phyloP scores from a whole-genome alignment of 2,329 filamentous ascomycete species.

The Fusarium armeniacum region DNA sequence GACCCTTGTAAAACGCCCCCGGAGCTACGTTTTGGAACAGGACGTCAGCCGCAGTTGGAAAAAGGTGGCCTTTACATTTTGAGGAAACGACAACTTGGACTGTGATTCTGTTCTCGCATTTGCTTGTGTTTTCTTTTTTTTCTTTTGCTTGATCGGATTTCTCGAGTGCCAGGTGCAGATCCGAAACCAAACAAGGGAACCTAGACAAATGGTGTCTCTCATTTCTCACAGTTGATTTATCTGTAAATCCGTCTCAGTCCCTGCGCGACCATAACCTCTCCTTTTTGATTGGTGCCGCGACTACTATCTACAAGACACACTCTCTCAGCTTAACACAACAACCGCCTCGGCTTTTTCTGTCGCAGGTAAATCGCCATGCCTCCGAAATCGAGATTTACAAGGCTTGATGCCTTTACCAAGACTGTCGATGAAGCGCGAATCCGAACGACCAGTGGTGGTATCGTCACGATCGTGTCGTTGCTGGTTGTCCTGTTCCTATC shows the following conservation, averaged over 20 bases:
- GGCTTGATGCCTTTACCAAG: conserved; percentile 98
- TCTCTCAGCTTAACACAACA: conserved; percentile 24
- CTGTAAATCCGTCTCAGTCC: conserved; percentile 18
- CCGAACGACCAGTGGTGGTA: conserved; percentile 93
- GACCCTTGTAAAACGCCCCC: conserved; percentile 33
- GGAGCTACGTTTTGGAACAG: conserved; percentile 38
- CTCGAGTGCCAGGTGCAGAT: conserved; percentile 42
- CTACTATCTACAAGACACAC: conserved; percentile 12
- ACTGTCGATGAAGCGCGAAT: conserved; percentile 98
- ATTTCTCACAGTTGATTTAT: conserved; percentile 27
- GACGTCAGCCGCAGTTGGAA: conserved; percentile 45
- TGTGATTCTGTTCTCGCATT: conserved; percentile 33
- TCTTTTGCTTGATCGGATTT: conserved; percentile 29
- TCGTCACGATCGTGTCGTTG: conserved; percentile 93
- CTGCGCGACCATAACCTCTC: conserved; percentile 30
- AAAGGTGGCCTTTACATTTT: conserved; percentile 45
- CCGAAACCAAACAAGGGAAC: conserved; percentile 17
- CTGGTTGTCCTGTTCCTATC: conserved; percentile 89
- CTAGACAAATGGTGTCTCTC: conserved; percentile 42
- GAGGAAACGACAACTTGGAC: conserved; percentile 32
- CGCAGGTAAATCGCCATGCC: conserved; percentile 71
- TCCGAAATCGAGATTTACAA: conserved; percentile 91
- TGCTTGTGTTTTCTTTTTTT: conserved; percentile 28
- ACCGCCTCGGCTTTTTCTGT: conserved; percentile 17
- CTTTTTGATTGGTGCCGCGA: conserved; percentile 39